Conservation (phyloP, 345 rosid genomes). For the Odontarrhena argentea region DNA sequence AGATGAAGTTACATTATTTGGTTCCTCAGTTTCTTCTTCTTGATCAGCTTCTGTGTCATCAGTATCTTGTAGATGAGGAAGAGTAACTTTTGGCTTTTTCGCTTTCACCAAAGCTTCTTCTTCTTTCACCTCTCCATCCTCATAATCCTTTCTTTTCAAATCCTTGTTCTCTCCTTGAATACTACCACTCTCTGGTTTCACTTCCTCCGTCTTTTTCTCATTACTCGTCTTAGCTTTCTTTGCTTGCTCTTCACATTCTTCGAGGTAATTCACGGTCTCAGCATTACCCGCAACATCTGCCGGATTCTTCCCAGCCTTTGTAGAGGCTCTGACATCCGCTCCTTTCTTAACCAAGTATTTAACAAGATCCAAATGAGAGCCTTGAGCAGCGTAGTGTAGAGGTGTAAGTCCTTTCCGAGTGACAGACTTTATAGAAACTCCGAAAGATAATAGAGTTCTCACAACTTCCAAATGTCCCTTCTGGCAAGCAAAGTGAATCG, state of each 20-base stretch:
- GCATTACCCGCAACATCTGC: slow-evolving; percentile 66
- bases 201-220: slow-evolving; percentile 42
- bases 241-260: slow-evolving; percentile 56
- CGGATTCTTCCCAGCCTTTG: slow-evolving; percentile 83
- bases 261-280: slow-evolving; percentile 56
- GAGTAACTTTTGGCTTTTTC: slow-evolving; percentile 65
- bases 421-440: slow-evolving; percentile 64
- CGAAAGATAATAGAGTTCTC: slow-evolving; percentile 56
- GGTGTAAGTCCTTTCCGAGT: slow-evolving; percentile 92
- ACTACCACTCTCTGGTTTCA: slow-evolving; percentile 41
- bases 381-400: slow-evolving; percentile 91
- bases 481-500: slow-evolving; percentile 94
- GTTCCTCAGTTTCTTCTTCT: slow-evolving; percentile 34
- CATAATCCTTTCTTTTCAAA: slow-evolving; percentile 40
- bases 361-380: slow-evolving; percentile 73
- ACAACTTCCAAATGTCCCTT: slow-evolving; percentile 89
- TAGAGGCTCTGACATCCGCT: slow-evolving; percentile 57
- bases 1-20: slow-evolving; percentile 24
- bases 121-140: slow-evolving; percentile 56
- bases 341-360: slow-evolving; percentile 82
- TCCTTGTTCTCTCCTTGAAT: slow-evolving; percentile 37
- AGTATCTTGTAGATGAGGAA: slow-evolving; percentile 61
- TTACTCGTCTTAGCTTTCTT: slow-evolving; percentile 36
- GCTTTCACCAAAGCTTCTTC: slow-evolving; percentile 47
- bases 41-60: slow-evolving; percentile 65